Conservation (phyloP, 2,329 filamentous ascomycete genomes). For the Sclerotinia spermophila region DNA sequence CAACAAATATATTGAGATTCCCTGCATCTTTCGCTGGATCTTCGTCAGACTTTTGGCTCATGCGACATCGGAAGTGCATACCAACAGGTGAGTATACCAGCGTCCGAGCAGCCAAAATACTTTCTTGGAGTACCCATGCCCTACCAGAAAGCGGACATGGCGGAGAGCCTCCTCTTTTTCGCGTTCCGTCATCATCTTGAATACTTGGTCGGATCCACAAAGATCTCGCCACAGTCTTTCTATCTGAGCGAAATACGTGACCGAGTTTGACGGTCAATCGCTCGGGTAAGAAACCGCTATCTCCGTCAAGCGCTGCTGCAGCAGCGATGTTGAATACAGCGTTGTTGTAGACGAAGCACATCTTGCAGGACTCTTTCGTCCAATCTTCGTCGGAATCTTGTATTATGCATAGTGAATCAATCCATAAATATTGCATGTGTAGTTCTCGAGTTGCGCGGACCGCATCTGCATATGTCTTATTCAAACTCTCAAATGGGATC, state of each 20-base stretch:
- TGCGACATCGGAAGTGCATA: conserved; percentile 2
- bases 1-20: neutral
- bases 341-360: conserved; percentile 1
- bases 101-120: neutral
- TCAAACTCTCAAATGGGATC: neutral
- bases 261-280: neutral
- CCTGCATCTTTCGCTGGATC: neutral
- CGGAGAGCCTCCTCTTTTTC: neutral
- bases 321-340: neutral
- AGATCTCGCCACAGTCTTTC: neutral
- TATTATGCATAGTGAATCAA: neutral
- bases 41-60: neutral
- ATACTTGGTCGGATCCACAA: neutral
- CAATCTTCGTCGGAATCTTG: conserved; percentile 2
- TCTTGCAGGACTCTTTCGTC: neutral
- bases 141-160: neutral
- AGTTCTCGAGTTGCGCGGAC: neutral
- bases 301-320: neutral
- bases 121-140: conserved; percentile 6
- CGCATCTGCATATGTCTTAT: neutral
- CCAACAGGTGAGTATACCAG: neutral
- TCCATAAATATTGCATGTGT: neutral
- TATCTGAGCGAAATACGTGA: neutral
- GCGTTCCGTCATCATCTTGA: neutral
- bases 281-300: neutral